These are phyloP conservation scores for Allium fistulosum DNA, from an alignment of 106 monocot genomes.

Conservation along the genomic window DNA sequence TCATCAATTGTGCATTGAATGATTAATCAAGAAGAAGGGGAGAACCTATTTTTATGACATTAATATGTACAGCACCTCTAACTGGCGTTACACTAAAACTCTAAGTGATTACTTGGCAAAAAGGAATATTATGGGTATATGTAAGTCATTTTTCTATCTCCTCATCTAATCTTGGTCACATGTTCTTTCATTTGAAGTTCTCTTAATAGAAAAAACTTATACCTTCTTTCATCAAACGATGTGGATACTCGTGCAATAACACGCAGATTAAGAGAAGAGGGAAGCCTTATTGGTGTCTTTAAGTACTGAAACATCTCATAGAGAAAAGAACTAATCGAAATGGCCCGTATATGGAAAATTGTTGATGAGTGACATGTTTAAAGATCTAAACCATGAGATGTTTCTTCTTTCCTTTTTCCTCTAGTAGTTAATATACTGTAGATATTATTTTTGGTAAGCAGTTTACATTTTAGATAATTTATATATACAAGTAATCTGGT, in stretches of 20 bases:
- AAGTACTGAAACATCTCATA: constrained; percentile 74
- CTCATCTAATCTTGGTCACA: too few species aligned
- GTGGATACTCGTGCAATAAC: constrained; percentile 98
- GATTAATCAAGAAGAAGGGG: too few species aligned
- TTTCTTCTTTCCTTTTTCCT: not conserved
- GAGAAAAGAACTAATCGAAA: constrained; percentile 69
- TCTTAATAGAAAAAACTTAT: not conserved
- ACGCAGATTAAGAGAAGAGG: constrained; percentile 89
- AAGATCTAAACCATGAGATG: not conserved
- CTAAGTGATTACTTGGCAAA: constrained; percentile 86
- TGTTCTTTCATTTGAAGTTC: too few species aligned
- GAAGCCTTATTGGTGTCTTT: constrained; percentile 94
- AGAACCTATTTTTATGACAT: not conserved
- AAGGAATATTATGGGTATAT: constrained; percentile 97
- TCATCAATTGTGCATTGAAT: too few species aligned
- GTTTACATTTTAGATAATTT: too few species aligned
- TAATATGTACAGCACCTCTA: constrained; percentile 60
- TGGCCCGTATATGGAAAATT: constrained; percentile 86
- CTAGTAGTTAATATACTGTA: too few species aligned
- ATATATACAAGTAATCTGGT: too few species aligned
- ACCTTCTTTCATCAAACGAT: constrained; percentile 51
- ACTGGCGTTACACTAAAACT: constrained; percentile 81
- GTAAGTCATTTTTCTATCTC: constrained; percentile 22
- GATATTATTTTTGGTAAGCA: too few species aligned
- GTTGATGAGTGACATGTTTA: constrained; percentile 43